Base-by-base conservation (phyloP, 2,329 filamentous ascomycete genomes). In the Fusarium goolgardi region DNA sequence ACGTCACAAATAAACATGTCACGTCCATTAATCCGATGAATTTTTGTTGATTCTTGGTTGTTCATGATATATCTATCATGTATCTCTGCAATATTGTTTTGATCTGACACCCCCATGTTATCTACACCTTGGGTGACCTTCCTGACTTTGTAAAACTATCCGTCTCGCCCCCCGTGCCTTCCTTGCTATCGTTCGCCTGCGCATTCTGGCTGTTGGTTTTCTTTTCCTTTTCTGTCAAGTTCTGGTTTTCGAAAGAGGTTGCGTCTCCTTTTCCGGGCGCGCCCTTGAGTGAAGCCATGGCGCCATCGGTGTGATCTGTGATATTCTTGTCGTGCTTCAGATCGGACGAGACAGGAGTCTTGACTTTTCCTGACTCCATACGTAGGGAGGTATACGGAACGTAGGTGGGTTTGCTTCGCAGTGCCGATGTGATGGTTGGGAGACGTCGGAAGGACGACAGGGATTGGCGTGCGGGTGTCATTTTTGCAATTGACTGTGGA, bases 261-360 rank as follows among this genome's bases (percentile, higher is more conserved):
- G 64, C 64, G 4, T 58, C 39, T 12, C 18, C 27, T 35, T 67
- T 67, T 8, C 40, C 64, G 0, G 63, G 64, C 5, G 57, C 10
- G 3, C 16, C 47, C 41, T 67, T 67, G 9, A 67, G 13, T 6
- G 64, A 67, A n/a, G 57, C 63, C 21, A 35, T 67, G 12, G 64
- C 64, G 16, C 64, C 64, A 1, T 67, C 64, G 4, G 52, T n/a
- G 5, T 63, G 64, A 20, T 62, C 35, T 8, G 52, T 8, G 4
- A 16, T 29, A 13, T 37, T 54, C 20, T 63, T 54, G 27, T 34
- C 57, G 12, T 63, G 51, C 1, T 63, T 62, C 12, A 40, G 43
- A 9, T 67, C 44, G 16, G 58, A 41, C 3, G 64, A 50, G 2
- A 58, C 52, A 6, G 25, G 64, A 3, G 21, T 53, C 35, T 51